Base-by-base conservation (phyloP, 2,329 filamentous ascomycete species). In the Simplicillium sp. region DNA sequence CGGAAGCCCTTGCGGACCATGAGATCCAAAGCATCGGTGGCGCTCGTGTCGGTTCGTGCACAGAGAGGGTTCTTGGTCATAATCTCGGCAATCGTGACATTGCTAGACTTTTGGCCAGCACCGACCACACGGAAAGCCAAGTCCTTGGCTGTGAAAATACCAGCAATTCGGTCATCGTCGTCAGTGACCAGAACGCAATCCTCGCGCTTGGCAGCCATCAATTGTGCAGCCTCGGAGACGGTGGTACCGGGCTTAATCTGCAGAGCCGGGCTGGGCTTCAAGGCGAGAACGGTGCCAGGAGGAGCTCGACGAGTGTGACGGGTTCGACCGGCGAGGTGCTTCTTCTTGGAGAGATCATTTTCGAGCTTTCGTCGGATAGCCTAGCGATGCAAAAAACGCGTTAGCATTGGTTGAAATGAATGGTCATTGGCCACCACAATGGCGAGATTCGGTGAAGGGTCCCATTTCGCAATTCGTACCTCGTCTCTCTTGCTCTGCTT, bases 1-100 rank as follows among this genome's bases (percentile, higher is more conserved):
- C 92, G 81, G 72, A 98, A 98, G 14, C 92, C 42, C 41, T 50
- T 39, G 43, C 46, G 31, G 39, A 49, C 37, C 47, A 49, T 41
- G 36, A 47, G 41, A 18, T 51, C 28, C 43, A 47, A 39, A 36
- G 44, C 18, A 46, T 49, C 32, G 34, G 92, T 98, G 29, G 92
- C 92, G 64, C 90, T 97, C 29, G 92, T 98, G 59, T 98, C 92
- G 43, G 92, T 98, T 60, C 92, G 82, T 41, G 92, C 92, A 62
- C 92, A 98, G 13, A 98, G 78, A 11, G 92, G 92, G 68, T 98
- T 98, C 73, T 97, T 96, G 59, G 92, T 98, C 92, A 98, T 98
- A 63, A 98, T 98, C 59, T 97, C 89, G 50, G 88, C 85, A 59
- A 98, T 96, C 16, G 87, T 94, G 53, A 97, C 80, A 58, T 82